phyloP scores from a whole-genome alignment of 345 rosid species.

The Melaleuca quinquenervia region DNA sequence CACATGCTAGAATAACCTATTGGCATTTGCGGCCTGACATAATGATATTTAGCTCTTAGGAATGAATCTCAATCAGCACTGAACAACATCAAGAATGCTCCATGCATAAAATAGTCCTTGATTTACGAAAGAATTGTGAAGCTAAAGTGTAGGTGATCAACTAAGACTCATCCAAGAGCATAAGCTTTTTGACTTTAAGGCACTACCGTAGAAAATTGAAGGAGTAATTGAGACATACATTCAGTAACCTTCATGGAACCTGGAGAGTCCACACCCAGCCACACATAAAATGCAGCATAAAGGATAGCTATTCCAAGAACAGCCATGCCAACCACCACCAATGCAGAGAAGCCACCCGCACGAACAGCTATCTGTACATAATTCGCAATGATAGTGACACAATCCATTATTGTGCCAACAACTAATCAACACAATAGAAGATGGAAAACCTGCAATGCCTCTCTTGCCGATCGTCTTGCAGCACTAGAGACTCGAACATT shows the following conservation, averaged over 20 bases:
- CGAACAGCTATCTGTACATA: constrained; percentile 75
- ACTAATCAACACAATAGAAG: constrained; percentile 2
- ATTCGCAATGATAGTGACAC: constrained; percentile 12
- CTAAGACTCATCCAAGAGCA: neutral
- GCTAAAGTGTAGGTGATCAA: neutral
- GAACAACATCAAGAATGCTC: neutral
- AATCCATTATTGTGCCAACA: constrained; percentile 6
- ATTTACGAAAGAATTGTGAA: neutral
- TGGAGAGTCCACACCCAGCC: constrained; percentile 80
- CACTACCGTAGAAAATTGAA: neutral
- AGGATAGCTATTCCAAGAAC: constrained; percentile 94
- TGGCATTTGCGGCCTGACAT: neutral
- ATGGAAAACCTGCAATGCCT: constrained; percentile 84
- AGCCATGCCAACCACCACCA: constrained; percentile 99
- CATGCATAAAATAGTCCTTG: neutral
- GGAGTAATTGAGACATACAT: constrained; percentile 41
- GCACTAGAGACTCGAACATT: constrained; percentile 98
- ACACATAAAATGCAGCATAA: constrained; percentile 84
- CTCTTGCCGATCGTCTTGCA: constrained; percentile 97
- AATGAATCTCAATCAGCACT: neutral
- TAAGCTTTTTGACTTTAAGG: neutral
- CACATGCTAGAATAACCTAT: neutral
- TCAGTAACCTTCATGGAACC: constrained; percentile 89
- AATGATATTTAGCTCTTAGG: neutral
- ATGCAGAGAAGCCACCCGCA: constrained; percentile 97